phyloP scores from a whole-genome alignment of 352 stramenopile species.

The Phytophthora megakarya region DNA sequence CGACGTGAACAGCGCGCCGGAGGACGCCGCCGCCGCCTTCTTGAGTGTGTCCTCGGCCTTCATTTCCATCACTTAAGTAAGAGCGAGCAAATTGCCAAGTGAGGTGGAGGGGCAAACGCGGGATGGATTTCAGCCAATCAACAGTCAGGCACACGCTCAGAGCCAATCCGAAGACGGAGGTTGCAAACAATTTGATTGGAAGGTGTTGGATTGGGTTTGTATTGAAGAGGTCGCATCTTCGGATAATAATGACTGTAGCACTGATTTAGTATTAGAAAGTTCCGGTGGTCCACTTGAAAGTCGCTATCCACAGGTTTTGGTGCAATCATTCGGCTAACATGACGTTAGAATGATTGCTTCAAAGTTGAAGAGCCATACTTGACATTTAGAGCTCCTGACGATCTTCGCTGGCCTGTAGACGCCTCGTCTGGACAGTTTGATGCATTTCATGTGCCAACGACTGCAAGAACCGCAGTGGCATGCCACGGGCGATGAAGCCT shows the following conservation, averaged over 20 bases:
- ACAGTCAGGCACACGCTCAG: not conserved
- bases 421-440: constrained; percentile 35
- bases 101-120: not conserved
- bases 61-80: constrained; percentile 20
- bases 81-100: constrained; percentile 17
- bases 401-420: constrained; percentile 21
- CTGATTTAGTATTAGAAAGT: not conserved
- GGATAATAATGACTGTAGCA: not conserved
- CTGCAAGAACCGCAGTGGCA: constrained; percentile 55
- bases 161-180: constrained; percentile 26
- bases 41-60: constrained; percentile 55
- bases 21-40: constrained; percentile 73
- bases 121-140: constrained; percentile 41
- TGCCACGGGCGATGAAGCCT: constrained; percentile 61
- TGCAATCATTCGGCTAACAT: constrained; percentile 5
- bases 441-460: constrained; percentile 58
- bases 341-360: constrained; percentile 15
- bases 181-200: constrained; percentile 26
- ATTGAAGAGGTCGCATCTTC: not conserved
- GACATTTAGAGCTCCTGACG: constrained; percentile 36
- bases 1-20: constrained; percentile 73
- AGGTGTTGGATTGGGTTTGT: not conserved
- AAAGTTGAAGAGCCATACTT: constrained; percentile 16
- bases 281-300: constrained; percentile 17
- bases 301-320: constrained; percentile 6